Evolutionary conservation across 1,284 basidiomycete species (phyloP), one percentile per base, ranked within the genome.

Genomic region (Wallemia hederae): DNA sequence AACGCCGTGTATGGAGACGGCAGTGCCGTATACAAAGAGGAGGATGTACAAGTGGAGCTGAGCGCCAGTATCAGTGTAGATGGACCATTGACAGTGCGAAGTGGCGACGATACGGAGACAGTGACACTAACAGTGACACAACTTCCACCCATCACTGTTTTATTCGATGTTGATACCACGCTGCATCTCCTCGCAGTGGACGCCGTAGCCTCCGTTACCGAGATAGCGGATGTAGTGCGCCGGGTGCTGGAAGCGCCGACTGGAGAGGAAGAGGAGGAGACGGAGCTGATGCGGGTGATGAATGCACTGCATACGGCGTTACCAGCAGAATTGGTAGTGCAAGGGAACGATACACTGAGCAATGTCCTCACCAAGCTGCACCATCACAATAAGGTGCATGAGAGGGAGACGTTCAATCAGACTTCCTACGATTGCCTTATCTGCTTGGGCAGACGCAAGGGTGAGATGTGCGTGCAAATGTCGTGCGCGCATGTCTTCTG

Each of bases 401-500:
- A 9, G 22, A n/a, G 9, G 9, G 19, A 7, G 39, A n/a, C 5
- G 61, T 85, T 86, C 66, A 74, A 77, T 1, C 73, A 58, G 61
- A 74, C 72, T 27, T 78, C 80, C 0, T 81, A 81, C 68, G 69
- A 72, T 57, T 86, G 84, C 66, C 73, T 78, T 27, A 77, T 86
- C 34, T 86, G 84, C 67, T 70, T 86, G n/a, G 74, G 75, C 24
- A 75, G 77, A 1, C 71, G 77, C 63, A 84, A 82, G 66, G 85
- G 85, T 55, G 72, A 76, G 0, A 75, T 77, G 63, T 85, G 84
- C 66, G 66, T 85, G 14, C 73, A 76, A 61, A 72, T 87, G 25
- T 67, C 73, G 65, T 87, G 85, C 66, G 67, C 69, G 1, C 83
- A 86, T 68, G 75, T 83, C 19, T 85, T 85, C 67, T 87, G 84